A percentile compares a stretch with the other conserved stretches of the same genome.
phyloP scores from a whole-genome alignment of 306 rosid species.

The Fragaria vesca region DNA sequence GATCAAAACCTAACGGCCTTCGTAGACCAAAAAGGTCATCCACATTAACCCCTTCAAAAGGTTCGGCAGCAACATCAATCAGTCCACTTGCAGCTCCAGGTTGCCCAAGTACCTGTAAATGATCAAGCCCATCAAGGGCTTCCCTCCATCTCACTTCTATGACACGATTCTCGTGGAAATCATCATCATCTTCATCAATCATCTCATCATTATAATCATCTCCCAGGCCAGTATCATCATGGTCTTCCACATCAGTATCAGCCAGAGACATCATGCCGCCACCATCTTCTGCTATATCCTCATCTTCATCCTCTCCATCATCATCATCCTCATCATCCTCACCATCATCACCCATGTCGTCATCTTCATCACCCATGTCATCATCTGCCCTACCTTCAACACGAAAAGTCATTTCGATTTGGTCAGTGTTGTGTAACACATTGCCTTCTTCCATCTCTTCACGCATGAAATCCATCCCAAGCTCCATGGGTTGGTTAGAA shows the following conservation, averaged over 20 bases:
- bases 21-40: conserved; percentile 92
- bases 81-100: conserved; percentile 77
- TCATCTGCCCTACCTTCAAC: conserved; percentile 90
- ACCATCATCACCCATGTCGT: conserved; percentile 97
- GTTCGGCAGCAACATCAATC: conserved; percentile 89
- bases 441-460: conserved; percentile 82
- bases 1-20: conserved; percentile 80
- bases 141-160: conserved; percentile 98
- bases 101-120: conserved; percentile 91
- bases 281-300: conserved; percentile 94
- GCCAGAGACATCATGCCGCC: conserved; percentile 89
- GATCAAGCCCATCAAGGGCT: conserved; percentile 95
- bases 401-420: conserved; percentile 83
- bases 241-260: conserved; percentile 95
- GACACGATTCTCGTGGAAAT: conserved; percentile 91
- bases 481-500: conserved; percentile 64
- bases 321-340: conserved; percentile 98
- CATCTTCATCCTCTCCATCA: conserved; percentile 92
- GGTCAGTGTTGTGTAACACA: conserved; percentile 66
- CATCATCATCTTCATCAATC: conserved; percentile 95
- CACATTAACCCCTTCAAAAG: conserved; percentile 96
- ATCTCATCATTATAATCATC: conserved; percentile 92
- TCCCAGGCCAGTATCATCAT: conserved; percentile 84
- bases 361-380: conserved; percentile 97
- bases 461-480: conserved; percentile 87